Evolutionary conservation across 192 early-diverging fungal species (phyloP).

Genomic region (Podila clonocystis): DNA sequence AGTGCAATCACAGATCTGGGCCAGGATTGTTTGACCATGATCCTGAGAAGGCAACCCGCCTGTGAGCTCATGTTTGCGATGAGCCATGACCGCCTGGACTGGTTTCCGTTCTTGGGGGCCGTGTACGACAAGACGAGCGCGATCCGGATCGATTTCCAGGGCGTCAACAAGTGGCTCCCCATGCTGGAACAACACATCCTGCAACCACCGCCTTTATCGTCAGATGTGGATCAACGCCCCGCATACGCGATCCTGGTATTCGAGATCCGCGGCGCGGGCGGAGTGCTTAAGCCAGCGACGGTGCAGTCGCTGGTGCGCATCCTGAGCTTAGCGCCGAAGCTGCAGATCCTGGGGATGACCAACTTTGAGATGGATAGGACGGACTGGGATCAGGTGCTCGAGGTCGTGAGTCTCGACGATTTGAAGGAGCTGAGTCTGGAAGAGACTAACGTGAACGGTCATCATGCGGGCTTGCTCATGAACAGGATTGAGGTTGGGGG

Average conservation of each 20-base stretch:
- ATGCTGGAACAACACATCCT: background rate
- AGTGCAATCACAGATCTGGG: slow-evolving; percentile 6
- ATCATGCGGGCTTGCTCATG: background rate
- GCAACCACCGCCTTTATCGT: background rate
- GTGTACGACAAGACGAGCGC: slow-evolving; percentile 10
- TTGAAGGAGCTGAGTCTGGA: slow-evolving; percentile 7
- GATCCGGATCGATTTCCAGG: slow-evolving; percentile 7
- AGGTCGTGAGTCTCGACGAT: background rate
- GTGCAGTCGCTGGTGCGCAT: background rate
- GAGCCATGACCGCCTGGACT: slow-evolving; percentile 3
- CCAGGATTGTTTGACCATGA: background rate
- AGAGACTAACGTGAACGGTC: slow-evolving; percentile 11
- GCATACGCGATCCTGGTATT: slow-evolving; percentile 8
- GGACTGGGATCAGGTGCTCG: background rate
- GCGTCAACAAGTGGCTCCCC: slow-evolving; percentile 15
- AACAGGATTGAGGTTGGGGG: background rate
- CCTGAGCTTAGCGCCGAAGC: background rate
- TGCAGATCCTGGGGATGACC: slow-evolving; percentile 9
- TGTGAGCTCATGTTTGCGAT: slow-evolving; percentile 19
- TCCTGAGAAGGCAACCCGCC: slow-evolving; percentile 1
- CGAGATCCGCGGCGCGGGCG: slow-evolving; percentile 7
- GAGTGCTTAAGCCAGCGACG: background rate
- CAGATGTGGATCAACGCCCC: background rate
- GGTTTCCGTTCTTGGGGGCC: slow-evolving; percentile 15
- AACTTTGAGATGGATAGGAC: background rate